Evolutionary conservation across 441 rosid species (phyloP).

Genomic region (Mallotus repandus): DNA sequence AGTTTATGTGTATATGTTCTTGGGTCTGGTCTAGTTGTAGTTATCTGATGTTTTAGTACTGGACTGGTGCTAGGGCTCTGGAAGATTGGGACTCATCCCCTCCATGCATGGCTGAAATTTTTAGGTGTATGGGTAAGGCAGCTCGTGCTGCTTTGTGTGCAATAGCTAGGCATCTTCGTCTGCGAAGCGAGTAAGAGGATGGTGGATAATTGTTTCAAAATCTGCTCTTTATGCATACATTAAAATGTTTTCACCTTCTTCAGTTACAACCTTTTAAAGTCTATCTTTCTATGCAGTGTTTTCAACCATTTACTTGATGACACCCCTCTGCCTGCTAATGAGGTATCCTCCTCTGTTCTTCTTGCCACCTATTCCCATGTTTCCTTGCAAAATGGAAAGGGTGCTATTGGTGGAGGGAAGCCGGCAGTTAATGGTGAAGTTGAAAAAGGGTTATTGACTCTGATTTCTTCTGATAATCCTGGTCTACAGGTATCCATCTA

Average conservation of each 20-base stretch:
- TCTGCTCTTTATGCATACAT: conserved; percentile 2
- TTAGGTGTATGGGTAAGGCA: conserved; percentile 89
- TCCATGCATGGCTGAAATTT: conserved; percentile 91
- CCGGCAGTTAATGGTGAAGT: conserved; percentile 56
- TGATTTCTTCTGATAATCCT: conserved; percentile 77
- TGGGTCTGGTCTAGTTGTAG: not conserved
- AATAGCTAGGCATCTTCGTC: conserved; percentile 86
- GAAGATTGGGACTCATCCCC: conserved; percentile 95
- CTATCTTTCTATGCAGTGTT: conserved; percentile 53
- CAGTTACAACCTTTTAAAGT: conserved; percentile 11
- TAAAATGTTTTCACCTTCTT: not conserved
- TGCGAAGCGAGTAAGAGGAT: conserved; percentile 93
- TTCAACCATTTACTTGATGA: conserved; percentile 92
- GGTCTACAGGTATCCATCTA: conserved; percentile 64
- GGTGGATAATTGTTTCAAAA: conserved; percentile 24
- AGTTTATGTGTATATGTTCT: too few relatives aligned
- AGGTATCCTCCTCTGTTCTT: conserved; percentile 86
- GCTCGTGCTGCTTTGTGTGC: conserved; percentile 88
- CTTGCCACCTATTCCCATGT: conserved; percentile 65
- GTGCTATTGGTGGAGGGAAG: conserved; percentile 69
- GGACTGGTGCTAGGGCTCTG: conserved; percentile 50
- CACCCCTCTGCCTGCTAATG: conserved; percentile 77
- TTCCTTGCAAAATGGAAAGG: conserved; percentile 72
- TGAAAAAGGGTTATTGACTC: conserved; percentile 87
- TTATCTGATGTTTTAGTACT: not conserved